Base-by-base conservation (phyloP, 139 green algal genomes). In the Axilococcus clingmanii region DNA sequence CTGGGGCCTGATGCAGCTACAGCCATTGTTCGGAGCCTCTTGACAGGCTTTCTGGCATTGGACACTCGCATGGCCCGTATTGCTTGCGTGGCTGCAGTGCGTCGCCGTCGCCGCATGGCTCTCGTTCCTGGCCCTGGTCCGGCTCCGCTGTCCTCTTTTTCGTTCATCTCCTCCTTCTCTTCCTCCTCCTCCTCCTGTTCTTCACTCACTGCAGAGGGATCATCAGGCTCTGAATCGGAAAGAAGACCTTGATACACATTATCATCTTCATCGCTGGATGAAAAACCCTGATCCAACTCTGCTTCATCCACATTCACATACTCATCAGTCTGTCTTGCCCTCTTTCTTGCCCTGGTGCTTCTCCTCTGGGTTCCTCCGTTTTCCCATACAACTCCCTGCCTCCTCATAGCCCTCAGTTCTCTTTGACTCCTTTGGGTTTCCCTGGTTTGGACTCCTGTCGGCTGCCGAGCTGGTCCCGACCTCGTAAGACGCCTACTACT, bases 171-270 rank as follows among this genome's bases (percentile, higher is more conserved):
- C 41, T 43, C 36, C 20, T 22, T 28, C 37, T 44, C 22, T 20
- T 53, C 33, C 38, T 61, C 14, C 17, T 52, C 60, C 17, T 62
- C 27, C 38, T 50, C 32, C 42, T 43, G 30, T 16, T 55, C 59
- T 19, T 45, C 29, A 12, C 12, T 9, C 9, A 38, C 33, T 12
- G 9, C 33, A 38, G 9, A 9, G 33, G 9, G 33, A 38, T 12
- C 33, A 12, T 12, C 33, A 38, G 9, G 9, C 9, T 38, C 12
- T 38, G 9, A 9, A 38, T 12, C 9, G 9, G 12, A 17, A 38
- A 38, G 33, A 38, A 17, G 12, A 38, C 12, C 33, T 12, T 38
- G 9, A 38, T 38, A 9, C 9, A 17, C 9, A 38, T 9, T 17
- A 38, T 38, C 9, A 38, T 38, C 33, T 38, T 38, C 33, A 38